These are phyloP conservation scores for Prunus davidiana DNA, from an alignment of 306 rosid species.

Conservation along the genomic window DNA sequence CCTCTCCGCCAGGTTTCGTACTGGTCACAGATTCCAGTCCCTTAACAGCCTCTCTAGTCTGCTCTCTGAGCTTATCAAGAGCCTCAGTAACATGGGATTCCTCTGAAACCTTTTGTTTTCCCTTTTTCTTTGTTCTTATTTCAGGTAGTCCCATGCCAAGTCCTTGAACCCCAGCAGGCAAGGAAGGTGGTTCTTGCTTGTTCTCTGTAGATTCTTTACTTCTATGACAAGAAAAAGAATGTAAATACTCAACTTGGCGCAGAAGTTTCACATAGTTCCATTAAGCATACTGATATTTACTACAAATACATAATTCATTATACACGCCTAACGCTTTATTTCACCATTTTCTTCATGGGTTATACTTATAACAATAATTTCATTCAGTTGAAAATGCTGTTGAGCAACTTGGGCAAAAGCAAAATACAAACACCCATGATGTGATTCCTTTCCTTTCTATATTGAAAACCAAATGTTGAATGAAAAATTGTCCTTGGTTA, in stretches of 20 bases:
- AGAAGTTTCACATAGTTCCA: background rate
- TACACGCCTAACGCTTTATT: background rate
- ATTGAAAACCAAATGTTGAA: background rate
- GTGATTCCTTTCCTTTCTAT: background rate
- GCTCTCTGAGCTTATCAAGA: conserved; percentile 76
- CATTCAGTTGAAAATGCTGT: background rate
- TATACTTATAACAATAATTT: background rate
- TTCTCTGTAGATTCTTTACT: conserved; percentile 32
- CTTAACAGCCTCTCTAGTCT: conserved; percentile 77
- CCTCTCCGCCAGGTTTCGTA: conserved; percentile 40
- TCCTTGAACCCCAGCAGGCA: conserved; percentile 74
- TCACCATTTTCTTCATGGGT: background rate
- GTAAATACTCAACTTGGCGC: background rate
- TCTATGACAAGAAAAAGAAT: conserved; percentile 10
- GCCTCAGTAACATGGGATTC: conserved; percentile 78
- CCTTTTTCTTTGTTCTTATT: conserved; percentile 70
- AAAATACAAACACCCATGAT: background rate
- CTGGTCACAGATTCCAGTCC: conserved; percentile 56
- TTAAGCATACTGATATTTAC: background rate
- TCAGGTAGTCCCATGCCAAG: conserved; percentile 85
- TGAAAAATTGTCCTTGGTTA: background rate
- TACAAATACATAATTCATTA: background rate
- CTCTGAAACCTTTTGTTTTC: conserved; percentile 65
- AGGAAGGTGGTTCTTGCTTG: conserved; percentile 32
- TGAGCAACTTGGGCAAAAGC: background rate